Conservation (phyloP, 1,284 basidiomycete species). For the Gomphus bonarii region DNA sequence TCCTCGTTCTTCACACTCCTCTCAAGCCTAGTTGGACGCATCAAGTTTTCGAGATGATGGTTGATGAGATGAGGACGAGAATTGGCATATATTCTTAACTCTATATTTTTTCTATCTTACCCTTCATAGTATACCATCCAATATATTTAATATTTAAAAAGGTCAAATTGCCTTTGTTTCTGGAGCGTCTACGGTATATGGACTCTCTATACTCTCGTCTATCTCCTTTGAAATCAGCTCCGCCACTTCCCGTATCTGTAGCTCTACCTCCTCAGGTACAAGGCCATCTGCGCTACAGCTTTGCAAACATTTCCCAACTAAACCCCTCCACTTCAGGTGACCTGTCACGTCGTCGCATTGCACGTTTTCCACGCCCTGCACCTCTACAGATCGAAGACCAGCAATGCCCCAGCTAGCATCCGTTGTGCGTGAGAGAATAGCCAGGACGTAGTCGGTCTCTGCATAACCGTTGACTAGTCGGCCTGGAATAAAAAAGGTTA, state of each 20-base stretch:
- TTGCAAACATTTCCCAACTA: conserved; percentile 37
- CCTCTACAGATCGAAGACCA: conserved; percentile 51
- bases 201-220: conserved; percentile 15
- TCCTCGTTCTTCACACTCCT: no score
- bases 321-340: conserved; percentile 43
- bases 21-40: no score
- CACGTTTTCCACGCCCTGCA: conserved; percentile 64
- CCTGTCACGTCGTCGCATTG: conserved; percentile 42
- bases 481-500: conserved; percentile 18
- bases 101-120: no score
- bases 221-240: not conserved
- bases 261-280: conserved; percentile 26
- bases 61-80: no score
- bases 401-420: conserved; percentile 58
- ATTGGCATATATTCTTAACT: no score
- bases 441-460: conserved; percentile 64
- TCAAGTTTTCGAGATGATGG: no score
- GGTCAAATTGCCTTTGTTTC: no score
- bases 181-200: conserved; percentile 13
- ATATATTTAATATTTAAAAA: no score
- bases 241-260: conserved; percentile 21
- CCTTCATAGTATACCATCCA: no score
- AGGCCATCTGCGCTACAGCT: conserved; percentile 32
- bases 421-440: conserved; percentile 59
- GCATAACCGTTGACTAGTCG: conserved; percentile 67